These are phyloP conservation scores for Kitagawia praeruptora DNA, from an alignment of 129 eudicot species.

Conservation along the genomic window DNA sequence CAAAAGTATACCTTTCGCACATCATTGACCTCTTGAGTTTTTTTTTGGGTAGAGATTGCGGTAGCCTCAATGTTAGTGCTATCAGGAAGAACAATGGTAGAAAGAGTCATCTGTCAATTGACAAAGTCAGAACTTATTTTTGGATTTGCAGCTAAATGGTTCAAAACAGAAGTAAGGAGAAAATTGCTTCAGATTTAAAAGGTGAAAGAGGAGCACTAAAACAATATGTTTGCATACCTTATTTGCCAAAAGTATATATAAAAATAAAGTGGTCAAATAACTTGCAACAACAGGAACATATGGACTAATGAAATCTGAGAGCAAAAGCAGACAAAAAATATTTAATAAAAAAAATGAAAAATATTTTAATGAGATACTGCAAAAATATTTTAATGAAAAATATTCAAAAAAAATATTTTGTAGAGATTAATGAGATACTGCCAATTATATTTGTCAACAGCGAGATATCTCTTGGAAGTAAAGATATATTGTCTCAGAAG, in stretches of 20 bases:
- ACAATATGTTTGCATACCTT: conserved; percentile 31
- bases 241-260: conserved; percentile 27
- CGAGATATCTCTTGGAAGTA: too few species aligned
- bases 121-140: not conserved
- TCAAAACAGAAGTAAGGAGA: not conserved
- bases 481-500: too few species aligned
- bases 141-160: not conserved
- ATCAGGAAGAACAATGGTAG: conserved; percentile 23
- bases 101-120: conserved; percentile 43
- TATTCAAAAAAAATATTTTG: too few species aligned
- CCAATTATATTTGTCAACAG: too few species aligned
- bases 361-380: too few species aligned
- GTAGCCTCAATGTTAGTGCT: conserved; percentile 20
- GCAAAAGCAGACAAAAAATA: too few species aligned
- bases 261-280: too few species aligned
- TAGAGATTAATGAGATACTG: too few species aligned
- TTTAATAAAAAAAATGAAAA: too few species aligned
- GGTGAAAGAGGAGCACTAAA: not conserved
- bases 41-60: conserved; percentile 33
- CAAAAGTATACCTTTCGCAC: conserved; percentile 38
- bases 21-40: conserved; percentile 27
- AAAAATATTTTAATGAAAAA: too few species aligned
- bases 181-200: not conserved
- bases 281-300: too few species aligned
- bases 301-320: too few species aligned